Evolutionary conservation across 495 filamentous ascomycete species (phyloP), one percentile per base, ranked within the genome.

Genomic region (Podospora fimiseda): DNA sequence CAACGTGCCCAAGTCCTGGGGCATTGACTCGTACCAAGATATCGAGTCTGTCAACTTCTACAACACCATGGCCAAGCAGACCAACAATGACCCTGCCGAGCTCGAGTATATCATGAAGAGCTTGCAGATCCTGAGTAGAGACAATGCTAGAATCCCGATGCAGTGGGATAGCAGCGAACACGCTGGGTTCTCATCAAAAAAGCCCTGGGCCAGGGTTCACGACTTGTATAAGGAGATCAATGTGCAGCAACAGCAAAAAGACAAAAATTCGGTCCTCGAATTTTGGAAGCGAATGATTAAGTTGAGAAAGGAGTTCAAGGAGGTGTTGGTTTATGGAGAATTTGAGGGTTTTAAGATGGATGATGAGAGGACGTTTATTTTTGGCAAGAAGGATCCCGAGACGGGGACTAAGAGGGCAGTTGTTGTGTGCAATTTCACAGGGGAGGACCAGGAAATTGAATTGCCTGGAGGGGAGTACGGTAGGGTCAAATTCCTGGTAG

Each of bases 11-110:
- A 39, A 55, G 1, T 60, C 70, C 8, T 86, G 82, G 82, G 67
- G 60, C 1, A 76, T 85, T 9, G 75, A 79, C 14, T 79, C 87
- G 56, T 87, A 85, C 62, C 81, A 82, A 57, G 85, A 88, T 53
- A 72, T 86, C 30, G 83, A 85, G 53, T 78, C 75, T 44, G 60
- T 78, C 1, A 82, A 80, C 46, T 81, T 81, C 50, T 83, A 80
- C 71, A 59, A 75, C 9, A 64, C 27, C 27, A 33, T 33, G 27
- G 27, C 27, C 27, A 73, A 67, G 65, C 57, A 0, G 55, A 43
- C 9, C 45, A 51, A 22, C 52, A 60, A 1, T 2, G 60, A 70
- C 39, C 50, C 48, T n/a, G 61, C 63, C 13, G 64, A 59, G 4
- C 52, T 81, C 13, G 66, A 60, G 36, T 60, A 65, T 1, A 74